Evolutionary conservation across 2,329 filamentous ascomycete species (phyloP).

Genomic region (Ophiocordyceps australis): DNA sequence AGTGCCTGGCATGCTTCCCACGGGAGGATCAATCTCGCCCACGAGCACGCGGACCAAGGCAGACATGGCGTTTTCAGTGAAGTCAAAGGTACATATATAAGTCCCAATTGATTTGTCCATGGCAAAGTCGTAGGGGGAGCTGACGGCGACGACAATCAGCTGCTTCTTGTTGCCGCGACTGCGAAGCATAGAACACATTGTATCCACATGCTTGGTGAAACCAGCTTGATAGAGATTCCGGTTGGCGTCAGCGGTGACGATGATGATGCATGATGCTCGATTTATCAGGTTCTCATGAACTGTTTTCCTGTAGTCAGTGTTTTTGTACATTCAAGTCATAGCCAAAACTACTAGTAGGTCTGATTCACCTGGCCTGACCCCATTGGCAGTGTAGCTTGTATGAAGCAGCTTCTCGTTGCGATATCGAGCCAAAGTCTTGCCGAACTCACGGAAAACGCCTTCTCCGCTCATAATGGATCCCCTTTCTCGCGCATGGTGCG

Average conservation of each 20-base stretch:
- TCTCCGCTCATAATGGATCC: constrained; percentile 74
- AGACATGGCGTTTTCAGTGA: constrained; percentile 79
- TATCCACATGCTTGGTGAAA: constrained; percentile 89
- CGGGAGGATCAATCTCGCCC: constrained; percentile 48
- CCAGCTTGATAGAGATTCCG: constrained; percentile 85
- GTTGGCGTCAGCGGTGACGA: constrained; percentile 87
- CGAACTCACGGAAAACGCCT: constrained; percentile 78
- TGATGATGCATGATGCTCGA: constrained; percentile 70
- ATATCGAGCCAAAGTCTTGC: constrained; percentile 70
- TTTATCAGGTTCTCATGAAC: constrained; percentile 89
- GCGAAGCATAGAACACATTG: constrained; percentile 78
- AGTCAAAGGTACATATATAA: constrained; percentile 91
- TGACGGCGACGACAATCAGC: constrained; percentile 78
- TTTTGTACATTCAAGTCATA: not conserved
- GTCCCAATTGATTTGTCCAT: constrained; percentile 82
- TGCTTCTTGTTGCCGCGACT: constrained; percentile 71
- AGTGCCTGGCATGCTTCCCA: constrained; percentile 48
- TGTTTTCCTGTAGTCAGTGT: constrained; percentile 4
- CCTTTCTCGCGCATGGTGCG: constrained; percentile 36
- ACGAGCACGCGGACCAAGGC: constrained; percentile 71
- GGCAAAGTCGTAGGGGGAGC: constrained; percentile 91
- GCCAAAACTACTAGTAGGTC: not conserved
- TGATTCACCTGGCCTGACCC: constrained; percentile 51
- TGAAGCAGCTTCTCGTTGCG: constrained; percentile 76
- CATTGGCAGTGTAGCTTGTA: constrained; percentile 89